Conservation (phyloP, 2,329 filamentous ascomycete species). For the Apiospora kogelbergensis region DNA sequence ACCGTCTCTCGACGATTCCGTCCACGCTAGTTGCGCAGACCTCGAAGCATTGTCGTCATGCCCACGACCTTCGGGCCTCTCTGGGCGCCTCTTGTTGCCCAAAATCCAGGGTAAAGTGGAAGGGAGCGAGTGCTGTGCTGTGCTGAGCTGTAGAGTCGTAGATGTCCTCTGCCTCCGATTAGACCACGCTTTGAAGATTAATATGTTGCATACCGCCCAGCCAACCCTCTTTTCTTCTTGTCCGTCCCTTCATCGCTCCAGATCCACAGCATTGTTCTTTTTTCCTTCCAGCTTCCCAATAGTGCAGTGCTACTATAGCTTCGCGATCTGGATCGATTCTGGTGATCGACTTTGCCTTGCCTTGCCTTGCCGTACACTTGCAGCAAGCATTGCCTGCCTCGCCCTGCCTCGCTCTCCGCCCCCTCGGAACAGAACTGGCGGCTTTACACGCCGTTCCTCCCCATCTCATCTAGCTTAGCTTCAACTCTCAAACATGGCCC, state of each 20-base stretch:
- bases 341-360: neutral
- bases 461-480: constrained; percentile 5
- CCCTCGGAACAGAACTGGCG: neutral
- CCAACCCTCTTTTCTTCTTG: neutral
- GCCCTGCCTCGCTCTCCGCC: neutral
- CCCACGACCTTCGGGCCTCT: neutral
- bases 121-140: too few species aligned
- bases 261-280: neutral
- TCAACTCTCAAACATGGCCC: constrained; percentile 9
- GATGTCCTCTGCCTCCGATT: neutral
- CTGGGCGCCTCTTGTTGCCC: neutral
- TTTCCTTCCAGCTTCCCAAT: neutral
- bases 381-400: too few species aligned
- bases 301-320: neutral
- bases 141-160: neutral
- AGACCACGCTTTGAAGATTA: neutral
- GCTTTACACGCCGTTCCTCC: constrained; percentile 1
- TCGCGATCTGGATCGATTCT: neutral
- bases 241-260: neutral
- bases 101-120: neutral
- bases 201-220: constrained; percentile 4
- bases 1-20: neutral
- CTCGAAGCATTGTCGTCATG: neutral
- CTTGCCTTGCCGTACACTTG: neutral
- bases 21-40: neutral